Evolutionary conservation across 805 yeast genomes (phyloP), one percentile per base, ranked within the genome.

Genomic region (Teunomyces stri): DNA sequence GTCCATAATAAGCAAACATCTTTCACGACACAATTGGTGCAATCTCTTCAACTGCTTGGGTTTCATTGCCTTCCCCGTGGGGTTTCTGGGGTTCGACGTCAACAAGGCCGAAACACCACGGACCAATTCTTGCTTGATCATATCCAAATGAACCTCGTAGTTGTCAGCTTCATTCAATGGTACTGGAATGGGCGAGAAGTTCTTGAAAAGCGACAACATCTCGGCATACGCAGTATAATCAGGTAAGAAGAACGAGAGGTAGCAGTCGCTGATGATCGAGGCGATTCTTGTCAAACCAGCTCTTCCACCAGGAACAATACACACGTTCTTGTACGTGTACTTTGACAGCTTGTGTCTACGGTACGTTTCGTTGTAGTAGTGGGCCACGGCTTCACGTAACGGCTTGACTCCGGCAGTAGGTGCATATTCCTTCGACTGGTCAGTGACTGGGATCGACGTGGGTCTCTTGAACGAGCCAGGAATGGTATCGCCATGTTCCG

Each of bases 171-270:
- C 84, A 50, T 73, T 74, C 52, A 80, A 66, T 1, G 85, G 85
- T 6, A 80, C 84, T 1, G 85, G 85, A 44, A 80, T 78, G 4
- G 85, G 84, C 1, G 82, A 74, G 58, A 80, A 80, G 64, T 80
- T 80, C 69, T 80, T 80, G 66, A 80, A 80, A 42, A 80, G 68
- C 11, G 83, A 77, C 56, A 80, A 66, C 85, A 80, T 80, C 58
- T 80, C 85, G 16, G 85, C 83, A 53, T 80, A 80, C 5, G 85
- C 85, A 12, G 85, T 80, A 55, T 80, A 80, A 58, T 80, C 85
- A 4, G 85, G 85, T 51, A 80, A 66, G 60, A 80, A 80, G 61
- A 80, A 80, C 21, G 82, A 76, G 42, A 80, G 61, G 58, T 80
- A 81, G 55, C 84, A 80, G 61, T 80, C 84, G 46, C 76, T 70